Base-by-base conservation (phyloP, 306 rosid species). In the Sphenostylis stenocarpa region DNA sequence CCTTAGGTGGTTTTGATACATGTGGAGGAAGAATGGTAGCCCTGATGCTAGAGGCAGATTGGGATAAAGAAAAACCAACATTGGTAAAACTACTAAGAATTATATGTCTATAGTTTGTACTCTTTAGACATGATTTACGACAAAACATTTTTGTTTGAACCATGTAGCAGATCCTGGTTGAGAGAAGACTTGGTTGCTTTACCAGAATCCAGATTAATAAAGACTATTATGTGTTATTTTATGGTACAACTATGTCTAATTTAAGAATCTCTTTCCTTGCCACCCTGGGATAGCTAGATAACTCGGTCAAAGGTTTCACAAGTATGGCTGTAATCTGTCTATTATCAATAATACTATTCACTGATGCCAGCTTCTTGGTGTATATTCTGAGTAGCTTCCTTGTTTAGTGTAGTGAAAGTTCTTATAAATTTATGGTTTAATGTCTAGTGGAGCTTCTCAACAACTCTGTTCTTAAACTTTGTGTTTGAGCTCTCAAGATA, bases 301-400 rank as follows among this genome's bases (percentile, higher is more conserved):
- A 29, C 36, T 52, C 39, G 51, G 57, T 47, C 24, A 75, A n/a
- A 44, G 23, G 41, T 10, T 31, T 77, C 24, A 17, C 70, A 9
- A 52, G 36, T 39, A 38, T 66, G 47, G 7, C 67, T 65, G 17
- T 14, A 66, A 65, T 17, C 33, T 57, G 53, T 15, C 47, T 48
- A 48, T 49, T 41, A 33, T 24, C 45, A 48, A 33, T 45, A 57
- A 24, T 4, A 4, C 64, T 13, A 56, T 24, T 69, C 53, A 21
- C n/a, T 45, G 43, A 57, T 57, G 20, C 64, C 62, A 70, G 15
- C 64, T 60, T 78, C 69, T 70, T 61, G 60, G 72, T 39, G n/a
- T 69, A 69, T 69, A 21, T 78, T 47, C 70, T 58, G 38, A 17
- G 52, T 11, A 69, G 71, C 52, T 47, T 58, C 24, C 45, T 33